Percentiles rank a stretch among this genome's conserved stretches.
These are phyloP conservation scores for Phytophthora pini DNA, from an alignment of 352 stramenopile species.

Conservation along the genomic window DNA sequence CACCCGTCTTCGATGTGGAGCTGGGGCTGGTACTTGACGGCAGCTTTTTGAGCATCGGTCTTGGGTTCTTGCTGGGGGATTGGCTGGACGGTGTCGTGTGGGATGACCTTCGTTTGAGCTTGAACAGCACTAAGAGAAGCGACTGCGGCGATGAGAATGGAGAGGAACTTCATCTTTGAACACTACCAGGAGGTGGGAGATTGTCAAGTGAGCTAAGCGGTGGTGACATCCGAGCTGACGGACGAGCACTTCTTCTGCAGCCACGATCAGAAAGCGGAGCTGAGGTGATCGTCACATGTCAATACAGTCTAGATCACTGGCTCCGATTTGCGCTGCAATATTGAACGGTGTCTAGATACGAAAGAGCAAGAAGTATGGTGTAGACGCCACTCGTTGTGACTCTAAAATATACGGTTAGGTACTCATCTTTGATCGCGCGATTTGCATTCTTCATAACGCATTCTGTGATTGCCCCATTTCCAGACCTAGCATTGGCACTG, in stretches of 20 bases:
- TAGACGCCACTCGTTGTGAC: too few relatives aligned
- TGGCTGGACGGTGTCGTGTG: slow-evolving; percentile 6
- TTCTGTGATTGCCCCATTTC: too few relatives aligned
- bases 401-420: too few relatives aligned
- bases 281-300: too few relatives aligned
- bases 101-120: slow-evolving; percentile 1
- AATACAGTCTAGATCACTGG: too few relatives aligned
- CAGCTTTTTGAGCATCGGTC: slow-evolving; percentile 14
- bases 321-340: too few relatives aligned
- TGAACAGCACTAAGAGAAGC: slow-evolving; percentile 1
- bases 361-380: too few relatives aligned
- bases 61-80: not conserved
- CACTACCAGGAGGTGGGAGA: not conserved
- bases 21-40: slow-evolving; percentile 22
- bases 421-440: too few relatives aligned
- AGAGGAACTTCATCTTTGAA: slow-evolving; percentile 10
- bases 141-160: slow-evolving; percentile 14
- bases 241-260: too few relatives aligned
- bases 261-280: not conserved
- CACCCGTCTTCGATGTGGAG: slow-evolving; percentile 21
- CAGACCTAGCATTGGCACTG: too few relatives aligned
- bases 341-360: too few relatives aligned
- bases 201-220: slow-evolving; percentile 6
- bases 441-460: too few relatives aligned
- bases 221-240: not conserved